Evolutionary conservation across 805 yeast species (phyloP).

Genomic region (Saccharomycopsis amapae): DNA sequence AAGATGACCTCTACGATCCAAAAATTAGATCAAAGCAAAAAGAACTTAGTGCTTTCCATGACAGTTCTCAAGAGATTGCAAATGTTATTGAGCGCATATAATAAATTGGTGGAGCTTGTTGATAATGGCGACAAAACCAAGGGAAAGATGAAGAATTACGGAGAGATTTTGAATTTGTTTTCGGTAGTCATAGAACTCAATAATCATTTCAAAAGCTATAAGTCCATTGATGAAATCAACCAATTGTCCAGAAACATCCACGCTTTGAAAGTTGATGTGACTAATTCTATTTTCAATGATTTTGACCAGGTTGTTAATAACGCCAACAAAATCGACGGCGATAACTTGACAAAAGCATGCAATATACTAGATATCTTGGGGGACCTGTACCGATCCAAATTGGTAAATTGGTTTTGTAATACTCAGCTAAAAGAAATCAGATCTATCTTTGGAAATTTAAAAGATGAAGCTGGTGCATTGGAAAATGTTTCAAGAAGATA

Average conservation of each 20-base stretch:
- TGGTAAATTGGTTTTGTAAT: constrained; percentile 67
- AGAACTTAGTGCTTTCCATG: constrained; percentile 77
- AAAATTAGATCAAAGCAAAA: constrained; percentile 71
- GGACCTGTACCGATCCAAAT: constrained; percentile 45
- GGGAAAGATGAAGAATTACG: constrained; percentile 30
- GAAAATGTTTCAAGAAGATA: constrained; percentile 81
- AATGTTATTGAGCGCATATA: constrained; percentile 73
- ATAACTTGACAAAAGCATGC: constrained; percentile 52
- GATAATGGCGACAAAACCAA: constrained; percentile 22
- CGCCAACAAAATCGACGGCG: constrained; percentile 30
- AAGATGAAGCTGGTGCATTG: constrained; percentile 91
- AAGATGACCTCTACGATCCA: constrained; percentile 73
- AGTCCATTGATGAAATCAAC: constrained; percentile 77
- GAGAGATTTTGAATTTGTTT: constrained; percentile 52
- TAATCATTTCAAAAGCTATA: constrained; percentile 67
- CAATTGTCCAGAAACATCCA: constrained; percentile 51
- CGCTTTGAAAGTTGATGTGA: constrained; percentile 50
- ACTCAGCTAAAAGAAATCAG: constrained; percentile 65
- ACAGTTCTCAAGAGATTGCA: constrained; percentile 80
- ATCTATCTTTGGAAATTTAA: constrained; percentile 56
- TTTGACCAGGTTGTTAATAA: constrained; percentile 47
- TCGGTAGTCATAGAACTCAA: constrained; percentile 69
- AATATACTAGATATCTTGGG: constrained; percentile 61
- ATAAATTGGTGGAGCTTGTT: constrained; percentile 41
- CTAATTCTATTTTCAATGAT: constrained; percentile 67